phyloP scores from a whole-genome alignment of 2,329 filamentous ascomycete genomes.

The Magnaporthiopsis poae region DNA sequence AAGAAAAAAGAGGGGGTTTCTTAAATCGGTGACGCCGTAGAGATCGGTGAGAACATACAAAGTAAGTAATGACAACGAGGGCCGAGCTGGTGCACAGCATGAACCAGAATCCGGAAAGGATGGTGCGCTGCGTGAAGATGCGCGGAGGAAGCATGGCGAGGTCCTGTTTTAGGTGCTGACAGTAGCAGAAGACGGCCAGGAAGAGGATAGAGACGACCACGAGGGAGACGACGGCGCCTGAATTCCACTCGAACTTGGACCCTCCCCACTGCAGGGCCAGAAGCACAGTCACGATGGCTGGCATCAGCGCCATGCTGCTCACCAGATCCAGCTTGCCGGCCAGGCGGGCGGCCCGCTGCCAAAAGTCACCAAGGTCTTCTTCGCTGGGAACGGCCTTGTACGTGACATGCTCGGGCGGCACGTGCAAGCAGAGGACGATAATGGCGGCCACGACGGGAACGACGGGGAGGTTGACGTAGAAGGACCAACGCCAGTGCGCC shows the following conservation, averaged over 20 bases:
- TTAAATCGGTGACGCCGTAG: neutral
- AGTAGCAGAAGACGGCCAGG: conserved; percentile 3
- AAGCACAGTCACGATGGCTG: conserved; percentile 32
- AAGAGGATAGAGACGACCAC: conserved; percentile 23
- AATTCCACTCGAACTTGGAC: conserved; percentile 28
- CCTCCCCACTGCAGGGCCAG: conserved; percentile 40
- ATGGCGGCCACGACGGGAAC: conserved; percentile 20
- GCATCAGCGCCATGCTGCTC: conserved; percentile 11
- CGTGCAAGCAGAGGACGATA: conserved; percentile 13
- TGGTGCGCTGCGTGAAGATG: conserved; percentile 31
- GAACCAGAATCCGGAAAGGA: conserved; percentile 25
- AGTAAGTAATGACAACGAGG: conserved; percentile 10
- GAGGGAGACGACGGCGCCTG: conserved; percentile 27
- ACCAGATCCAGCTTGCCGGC: conserved; percentile 26
- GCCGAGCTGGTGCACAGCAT: conserved; percentile 23
- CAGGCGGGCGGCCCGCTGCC: conserved; percentile 29
- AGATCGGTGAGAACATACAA: conserved; percentile 14
- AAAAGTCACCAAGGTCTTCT: conserved; percentile 15
- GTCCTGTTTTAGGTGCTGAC: conserved; percentile 5
- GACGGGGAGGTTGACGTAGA: conserved; percentile 29
- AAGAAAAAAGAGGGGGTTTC: neutral
- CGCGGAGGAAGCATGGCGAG: conserved; percentile 30
- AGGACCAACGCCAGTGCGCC: conserved; percentile 28
- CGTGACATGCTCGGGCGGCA: neutral
- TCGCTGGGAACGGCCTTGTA: neutral